Evolutionary conservation across 2,329 filamentous ascomycete species (phyloP).

Genomic region (Stemphylium lycopersici): DNA sequence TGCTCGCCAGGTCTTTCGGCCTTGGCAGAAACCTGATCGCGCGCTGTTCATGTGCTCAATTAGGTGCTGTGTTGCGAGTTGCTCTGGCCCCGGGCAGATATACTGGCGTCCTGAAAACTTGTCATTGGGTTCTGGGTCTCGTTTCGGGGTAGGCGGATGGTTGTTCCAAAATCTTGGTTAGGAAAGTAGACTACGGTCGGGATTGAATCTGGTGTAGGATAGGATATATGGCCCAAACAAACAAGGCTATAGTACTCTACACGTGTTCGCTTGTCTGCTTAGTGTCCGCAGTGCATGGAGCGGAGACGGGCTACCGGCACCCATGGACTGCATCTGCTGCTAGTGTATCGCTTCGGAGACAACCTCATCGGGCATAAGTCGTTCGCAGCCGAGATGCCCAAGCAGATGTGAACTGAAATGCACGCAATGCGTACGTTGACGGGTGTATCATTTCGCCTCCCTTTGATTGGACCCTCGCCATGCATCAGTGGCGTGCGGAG

Average conservation of each 20-base stretch:
- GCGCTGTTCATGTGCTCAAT: conserved; percentile 22
- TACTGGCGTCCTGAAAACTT: background rate
- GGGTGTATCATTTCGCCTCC: background rate
- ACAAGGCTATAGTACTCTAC: conserved; percentile 8
- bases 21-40: conserved; percentile 4
- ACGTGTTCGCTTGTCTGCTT: conserved; percentile 28
- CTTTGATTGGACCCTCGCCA: conserved; percentile 4
- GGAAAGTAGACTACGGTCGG: background rate
- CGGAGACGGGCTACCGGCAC: conserved; percentile 15
- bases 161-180: conserved; percentile 7
- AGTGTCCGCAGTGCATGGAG: conserved; percentile 32
- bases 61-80: conserved; percentile 13
- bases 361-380: background rate
- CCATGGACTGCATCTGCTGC: no score
- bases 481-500: conserved; percentile 14
- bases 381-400: background rate
- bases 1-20: conserved; percentile 7
- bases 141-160: conserved; percentile 1
- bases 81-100: conserved; percentile 3
- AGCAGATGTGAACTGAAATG: background rate
- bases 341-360: no score
- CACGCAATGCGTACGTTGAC: background rate
- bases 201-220: conserved; percentile 17
- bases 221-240: conserved; percentile 3
- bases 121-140: background rate